These are phyloP conservation scores for Boletellus sp. DNA, from an alignment of 768 basidiomycete species.

Conservation along the genomic window DNA sequence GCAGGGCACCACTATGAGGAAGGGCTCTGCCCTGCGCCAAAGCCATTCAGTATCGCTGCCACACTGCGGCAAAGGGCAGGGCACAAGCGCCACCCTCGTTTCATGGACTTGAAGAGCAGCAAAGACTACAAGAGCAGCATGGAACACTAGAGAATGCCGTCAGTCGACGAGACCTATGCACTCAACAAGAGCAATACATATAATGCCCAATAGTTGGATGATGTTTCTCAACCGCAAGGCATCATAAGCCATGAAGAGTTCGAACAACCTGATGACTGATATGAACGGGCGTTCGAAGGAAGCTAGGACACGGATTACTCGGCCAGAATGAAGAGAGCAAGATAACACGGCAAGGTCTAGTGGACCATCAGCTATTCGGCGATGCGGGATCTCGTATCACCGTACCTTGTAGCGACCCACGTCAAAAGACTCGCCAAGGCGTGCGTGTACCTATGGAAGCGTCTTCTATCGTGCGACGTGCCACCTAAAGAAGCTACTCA, in stretches of 20 bases:
- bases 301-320: slow-evolving; percentile 48
- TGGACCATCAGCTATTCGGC: slow-evolving; percentile 11
- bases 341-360: slow-evolving; percentile 80
- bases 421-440: slow-evolving; percentile 18
- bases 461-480: slow-evolving; percentile 1
- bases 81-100: slow-evolving; percentile 59
- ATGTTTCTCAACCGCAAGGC: slow-evolving; percentile 76
- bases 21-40: slow-evolving; percentile 56
- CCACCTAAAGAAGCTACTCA: slow-evolving; percentile 28
- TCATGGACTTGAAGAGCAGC: slow-evolving; percentile 76
- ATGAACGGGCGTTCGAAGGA: neutral
- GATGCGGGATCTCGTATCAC: neutral
- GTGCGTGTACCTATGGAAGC: slow-evolving; percentile 46
- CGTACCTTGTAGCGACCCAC: slow-evolving; percentile 50
- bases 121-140: slow-evolving; percentile 67
- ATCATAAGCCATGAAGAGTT: slow-evolving; percentile 76
- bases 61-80: slow-evolving; percentile 34
- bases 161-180: slow-evolving; percentile 1
- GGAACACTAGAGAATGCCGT: slow-evolving; percentile 48
- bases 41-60: slow-evolving; percentile 51
- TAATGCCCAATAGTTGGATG: slow-evolving; percentile 73
- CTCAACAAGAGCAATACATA: slow-evolving; percentile 43
- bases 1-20: slow-evolving; percentile 70
- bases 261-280: slow-evolving; percentile 57
- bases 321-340: slow-evolving; percentile 78